Percentiles rank a stretch among this genome's conserved stretches.
phyloP scores from a whole-genome alignment of 1,284 basidiomycete species.

The Wallemia ichthyophaga region DNA sequence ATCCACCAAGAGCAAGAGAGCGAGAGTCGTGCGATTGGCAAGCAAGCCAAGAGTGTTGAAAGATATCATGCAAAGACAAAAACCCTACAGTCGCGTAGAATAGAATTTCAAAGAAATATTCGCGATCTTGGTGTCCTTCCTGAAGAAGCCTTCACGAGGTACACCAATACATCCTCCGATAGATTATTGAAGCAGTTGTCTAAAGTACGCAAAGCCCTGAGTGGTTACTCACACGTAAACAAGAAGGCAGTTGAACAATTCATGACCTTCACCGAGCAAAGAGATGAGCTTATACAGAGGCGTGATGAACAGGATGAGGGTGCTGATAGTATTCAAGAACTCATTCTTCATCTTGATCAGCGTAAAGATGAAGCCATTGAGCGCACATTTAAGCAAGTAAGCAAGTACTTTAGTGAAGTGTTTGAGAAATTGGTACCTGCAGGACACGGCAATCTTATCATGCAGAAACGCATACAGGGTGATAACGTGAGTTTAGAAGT shows the following conservation, averaged over 20 bases:
- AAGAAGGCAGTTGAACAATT: constrained; percentile 99
- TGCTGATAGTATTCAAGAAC: constrained; percentile 61
- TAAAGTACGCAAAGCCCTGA: constrained; percentile 62
- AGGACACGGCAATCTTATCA: constrained; percentile 64
- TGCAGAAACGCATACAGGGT: constrained; percentile 62
- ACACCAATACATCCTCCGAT: constrained; percentile 50
- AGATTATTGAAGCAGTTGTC: constrained; percentile 68
- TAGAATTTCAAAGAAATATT: constrained; percentile 77
- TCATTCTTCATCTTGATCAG: constrained; percentile 84
- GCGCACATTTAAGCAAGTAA: constrained; percentile 90
- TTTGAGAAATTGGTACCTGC: constrained; percentile 93
- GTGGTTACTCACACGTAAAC: constrained; percentile 93
- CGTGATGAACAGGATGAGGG: constrained; percentile 71
- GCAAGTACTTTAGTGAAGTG: constrained; percentile 82
- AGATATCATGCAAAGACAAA: constrained; percentile 73
- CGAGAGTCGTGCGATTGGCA: constrained; percentile 50
- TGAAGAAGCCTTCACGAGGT: constrained; percentile 90
- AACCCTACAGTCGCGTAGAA: constrained; percentile 50
- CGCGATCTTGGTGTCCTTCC: constrained; percentile 85
- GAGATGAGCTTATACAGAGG: constrained; percentile 60
- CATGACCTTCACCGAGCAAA: constrained; percentile 87
- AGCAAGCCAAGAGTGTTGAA: constrained; percentile 80
- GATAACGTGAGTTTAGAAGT: constrained; percentile 18
- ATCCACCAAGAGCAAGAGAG: constrained; percentile 53
- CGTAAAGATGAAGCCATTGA: constrained; percentile 96